A percentile compares a stretch with the other conserved stretches of the same genome.
These are phyloP conservation scores for Globisporangium abappressorium DNA, from an alignment of 352 stramenopile genomes.

Conservation along the genomic window DNA sequence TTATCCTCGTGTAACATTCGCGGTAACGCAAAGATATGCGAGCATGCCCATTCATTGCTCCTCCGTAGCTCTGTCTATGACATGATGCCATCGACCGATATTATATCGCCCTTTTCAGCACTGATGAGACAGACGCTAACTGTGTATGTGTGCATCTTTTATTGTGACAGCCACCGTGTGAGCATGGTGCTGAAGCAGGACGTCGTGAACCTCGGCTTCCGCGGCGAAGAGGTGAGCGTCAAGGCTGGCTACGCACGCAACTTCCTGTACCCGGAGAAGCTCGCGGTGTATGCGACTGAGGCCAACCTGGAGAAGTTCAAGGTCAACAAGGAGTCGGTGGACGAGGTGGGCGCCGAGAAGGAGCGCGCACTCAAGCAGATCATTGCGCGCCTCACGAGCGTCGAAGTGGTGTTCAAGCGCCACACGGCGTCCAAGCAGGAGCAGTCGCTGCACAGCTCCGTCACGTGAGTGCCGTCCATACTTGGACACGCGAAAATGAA, in stretches of 20 bases:
- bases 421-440: conserved; percentile 65
- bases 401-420: conserved; percentile 78
- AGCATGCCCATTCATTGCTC: background rate
- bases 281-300: conserved; percentile 92
- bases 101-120: background rate
- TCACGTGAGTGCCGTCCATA: conserved; percentile 34
- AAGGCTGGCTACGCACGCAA: conserved; percentile 94
- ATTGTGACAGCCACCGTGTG: conserved; percentile 58
- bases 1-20: background rate
- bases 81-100: background rate
- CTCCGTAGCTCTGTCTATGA: background rate
- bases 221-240: conserved; percentile 89
- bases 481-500: background rate
- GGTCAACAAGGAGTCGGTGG: conserved; percentile 42
- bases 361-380: conserved; percentile 48
- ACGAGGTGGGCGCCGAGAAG: conserved; percentile 19
- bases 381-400: conserved; percentile 50
- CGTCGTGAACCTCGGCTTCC: conserved; percentile 80
- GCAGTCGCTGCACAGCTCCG: conserved; percentile 59
- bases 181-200: conserved; percentile 87
- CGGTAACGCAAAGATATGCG: background rate
- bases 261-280: conserved; percentile 92
- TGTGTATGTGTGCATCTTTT: background rate
- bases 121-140: background rate
- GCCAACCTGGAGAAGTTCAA: conserved; percentile 87